Evolutionary conservation across 139 green algal species (phyloP), one percentile per base, ranked within the genome.

Genomic region (Yamagishiella unicocca): DNA sequence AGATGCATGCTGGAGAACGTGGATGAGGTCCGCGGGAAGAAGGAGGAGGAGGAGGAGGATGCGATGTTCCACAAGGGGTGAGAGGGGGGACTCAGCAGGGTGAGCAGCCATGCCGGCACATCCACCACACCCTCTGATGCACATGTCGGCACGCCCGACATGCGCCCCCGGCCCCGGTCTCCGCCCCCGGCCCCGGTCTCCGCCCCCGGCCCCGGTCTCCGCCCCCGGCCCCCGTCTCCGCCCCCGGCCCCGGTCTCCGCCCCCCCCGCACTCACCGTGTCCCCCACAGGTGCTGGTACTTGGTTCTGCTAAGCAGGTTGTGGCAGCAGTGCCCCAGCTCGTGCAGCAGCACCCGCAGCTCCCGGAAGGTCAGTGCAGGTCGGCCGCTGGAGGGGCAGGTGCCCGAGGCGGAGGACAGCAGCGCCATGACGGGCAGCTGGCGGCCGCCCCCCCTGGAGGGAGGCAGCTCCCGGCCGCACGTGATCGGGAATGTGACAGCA

Each of bases 301-400:
- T 61, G 2, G 97, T 99, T 42, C 94, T 85, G 14, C 93, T 96
- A 27, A 98, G 90, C 67, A 98, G 84, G 53, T 94, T 96, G 90
- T 99, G 94, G 67, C 97, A 78, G 33, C 96, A 96, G 90, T 99
- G 97, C 40, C 97, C 97, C 89, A 98, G 94, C 91, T 99, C 97
- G 74, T 99, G 97, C 29, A 98, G 93, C 37, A 99, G 91, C 50
- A 93, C 97, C 21, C 94, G 93, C 46, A 98, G 73, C 43, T 96
- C 94, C 0, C 80, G 50, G 66, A 71, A 88, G 31, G 55, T 42
- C 68, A 93, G 62, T 25, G 79, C 83, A 22, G 62, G 46, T 74
- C 89, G 46, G 71, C 76, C 66, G 67, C 33, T 77, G 90, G 46
- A 19, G 80, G 27, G 46, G 40, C 68, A 88, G 74, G 54, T 33